Percentiles rank a stretch among this genome's conserved stretches.
Evolutionary conservation across 176 grass and related monocot species (phyloP).

Genomic region (Eleusine coracana): DNA sequence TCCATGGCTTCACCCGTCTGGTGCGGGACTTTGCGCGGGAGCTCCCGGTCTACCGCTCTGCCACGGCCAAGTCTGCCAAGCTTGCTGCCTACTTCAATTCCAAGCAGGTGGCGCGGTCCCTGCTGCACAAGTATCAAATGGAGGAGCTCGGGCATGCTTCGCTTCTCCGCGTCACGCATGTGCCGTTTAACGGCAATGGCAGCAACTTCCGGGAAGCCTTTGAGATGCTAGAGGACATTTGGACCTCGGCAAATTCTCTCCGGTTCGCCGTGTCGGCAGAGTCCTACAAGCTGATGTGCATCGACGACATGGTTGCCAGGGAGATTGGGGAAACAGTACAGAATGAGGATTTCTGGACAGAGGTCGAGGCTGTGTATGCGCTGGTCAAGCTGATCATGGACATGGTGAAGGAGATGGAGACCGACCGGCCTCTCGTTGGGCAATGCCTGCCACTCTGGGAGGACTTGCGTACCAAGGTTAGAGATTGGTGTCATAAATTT

Average conservation of each 20-base stretch:
- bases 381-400: conserved; percentile 68
- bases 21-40: conserved; percentile 64
- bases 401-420: conserved; percentile 77
- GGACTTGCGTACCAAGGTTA: conserved; percentile 62
- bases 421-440: conserved; percentile 71
- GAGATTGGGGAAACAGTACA: conserved; percentile 72
- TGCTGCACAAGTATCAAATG: conserved; percentile 72
- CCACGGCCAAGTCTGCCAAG: conserved; percentile 52
- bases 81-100: conserved; percentile 73
- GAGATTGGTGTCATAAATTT: conserved; percentile 68
- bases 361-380: conserved; percentile 60
- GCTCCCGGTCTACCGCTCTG: conserved; percentile 61
- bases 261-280: conserved; percentile 60
- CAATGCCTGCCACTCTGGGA: conserved; percentile 85
- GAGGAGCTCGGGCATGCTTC: conserved; percentile 63
- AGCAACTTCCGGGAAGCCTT: conserved; percentile 48
- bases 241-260: conserved; percentile 49
- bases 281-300: conserved; percentile 64
- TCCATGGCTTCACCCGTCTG: conserved; percentile 61
- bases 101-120: conserved; percentile 49
- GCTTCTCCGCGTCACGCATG: conserved; percentile 50
- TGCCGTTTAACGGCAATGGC: conserved; percentile 33
- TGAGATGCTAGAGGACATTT: conserved; percentile 64
- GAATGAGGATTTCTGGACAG: conserved; percentile 57
- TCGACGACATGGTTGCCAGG: conserved; percentile 50